Evolutionary conservation across 768 basidiomycete species (phyloP).

Genomic region (Pleurotus salmoneostramineus): DNA sequence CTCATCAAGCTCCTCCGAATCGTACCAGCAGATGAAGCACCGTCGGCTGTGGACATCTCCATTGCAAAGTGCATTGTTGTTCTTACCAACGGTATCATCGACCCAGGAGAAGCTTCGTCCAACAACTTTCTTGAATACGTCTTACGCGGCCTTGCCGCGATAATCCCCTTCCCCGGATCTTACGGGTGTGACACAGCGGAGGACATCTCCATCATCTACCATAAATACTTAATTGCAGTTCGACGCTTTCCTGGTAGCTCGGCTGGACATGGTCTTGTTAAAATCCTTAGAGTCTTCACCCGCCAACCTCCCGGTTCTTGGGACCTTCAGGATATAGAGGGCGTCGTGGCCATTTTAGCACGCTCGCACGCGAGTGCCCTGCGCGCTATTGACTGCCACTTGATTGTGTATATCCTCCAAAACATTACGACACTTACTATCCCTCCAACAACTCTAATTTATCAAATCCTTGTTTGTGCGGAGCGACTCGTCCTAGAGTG

Average conservation of each 20-base stretch:
- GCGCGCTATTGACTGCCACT: background rate
- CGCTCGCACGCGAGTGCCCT: background rate
- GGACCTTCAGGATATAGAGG: background rate
- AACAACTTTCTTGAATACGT: slow-evolving; percentile 1
- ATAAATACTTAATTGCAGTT: slow-evolving; percentile 1
- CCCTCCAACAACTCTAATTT: background rate
- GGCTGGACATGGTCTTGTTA: background rate
- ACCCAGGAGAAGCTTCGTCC: background rate
- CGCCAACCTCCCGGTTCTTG: background rate
- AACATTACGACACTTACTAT: background rate
- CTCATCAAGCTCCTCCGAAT: slow-evolving; percentile 5
- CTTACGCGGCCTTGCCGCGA: slow-evolving; percentile 1
- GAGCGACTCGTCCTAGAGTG: slow-evolving; percentile 1
- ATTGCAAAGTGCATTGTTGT: slow-evolving; percentile 5
- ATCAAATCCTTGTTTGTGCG: background rate
- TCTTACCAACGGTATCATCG: background rate
- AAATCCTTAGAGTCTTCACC: background rate
- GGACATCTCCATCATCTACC: background rate
- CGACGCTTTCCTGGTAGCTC: background rate
- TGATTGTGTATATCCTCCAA: background rate
- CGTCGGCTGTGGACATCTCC: background rate
- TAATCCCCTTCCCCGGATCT: slow-evolving; percentile 6
- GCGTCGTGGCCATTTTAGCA: background rate
- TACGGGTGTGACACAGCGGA: background rate
- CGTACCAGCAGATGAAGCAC: background rate